Conservation (phyloP, 352 stramenopile genomes). For the Phytophthora foliorum region DNA sequence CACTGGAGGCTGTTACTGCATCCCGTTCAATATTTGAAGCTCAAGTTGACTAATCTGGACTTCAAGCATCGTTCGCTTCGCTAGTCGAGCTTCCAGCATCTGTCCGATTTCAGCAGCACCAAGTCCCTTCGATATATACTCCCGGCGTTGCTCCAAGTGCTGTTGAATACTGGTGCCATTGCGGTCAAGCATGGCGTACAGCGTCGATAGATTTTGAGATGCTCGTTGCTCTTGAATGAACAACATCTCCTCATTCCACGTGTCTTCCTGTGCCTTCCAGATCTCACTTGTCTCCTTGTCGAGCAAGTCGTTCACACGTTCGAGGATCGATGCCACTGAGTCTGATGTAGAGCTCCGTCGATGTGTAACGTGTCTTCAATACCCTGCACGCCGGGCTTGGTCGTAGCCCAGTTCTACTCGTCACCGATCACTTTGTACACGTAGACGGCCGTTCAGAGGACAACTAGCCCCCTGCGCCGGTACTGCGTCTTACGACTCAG, state of each 20-base stretch:
- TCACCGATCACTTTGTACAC: too few species aligned
- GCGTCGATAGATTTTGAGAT: constrained; percentile 3
- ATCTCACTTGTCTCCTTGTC: background rate
- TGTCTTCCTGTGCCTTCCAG: constrained; percentile 10
- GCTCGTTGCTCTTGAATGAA: constrained; percentile 12
- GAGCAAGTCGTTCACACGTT: background rate
- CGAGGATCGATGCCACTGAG: background rate
- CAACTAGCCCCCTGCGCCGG: too few species aligned
- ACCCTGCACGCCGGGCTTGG: too few species aligned
- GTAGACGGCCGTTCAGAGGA: too few species aligned
- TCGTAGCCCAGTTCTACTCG: too few species aligned
- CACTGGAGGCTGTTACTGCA: too few species aligned
- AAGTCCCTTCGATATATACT: background rate
- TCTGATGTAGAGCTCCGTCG: constrained; percentile 1
- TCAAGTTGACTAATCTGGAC: background rate
- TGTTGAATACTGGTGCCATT: background rate
- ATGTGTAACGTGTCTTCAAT: too few species aligned
- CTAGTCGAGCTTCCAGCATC: background rate
- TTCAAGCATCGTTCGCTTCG: background rate
- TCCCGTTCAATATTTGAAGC: background rate
- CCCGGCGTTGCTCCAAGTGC: constrained; percentile 1
- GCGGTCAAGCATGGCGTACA: constrained; percentile 12
- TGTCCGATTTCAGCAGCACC: background rate
- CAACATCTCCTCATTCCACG: constrained; percentile 8
- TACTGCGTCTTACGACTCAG: too few species aligned